Base-by-base conservation (phyloP, 768 basidiomycete genomes). In the Lanmaoa pseudosensibilis region DNA sequence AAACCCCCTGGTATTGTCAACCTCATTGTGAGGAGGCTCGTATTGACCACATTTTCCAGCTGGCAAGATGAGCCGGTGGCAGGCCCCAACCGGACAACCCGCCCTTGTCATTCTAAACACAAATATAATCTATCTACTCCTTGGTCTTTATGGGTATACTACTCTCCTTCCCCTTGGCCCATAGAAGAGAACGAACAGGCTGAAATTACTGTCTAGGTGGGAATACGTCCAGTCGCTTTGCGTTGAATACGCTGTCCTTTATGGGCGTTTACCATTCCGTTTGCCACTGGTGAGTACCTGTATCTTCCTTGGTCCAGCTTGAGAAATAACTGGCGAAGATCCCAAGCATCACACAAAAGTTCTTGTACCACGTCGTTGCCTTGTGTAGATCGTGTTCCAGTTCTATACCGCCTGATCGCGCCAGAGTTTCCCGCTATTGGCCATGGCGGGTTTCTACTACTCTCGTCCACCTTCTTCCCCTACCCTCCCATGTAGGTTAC, bases 71-170 rank as follows among this genome's bases (percentile, higher is more conserved):
- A 15, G 34, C 25, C 15, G 11, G 15, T 51, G 54, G 51, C 19
- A 45, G 39, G 34, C 33, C 39, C 41, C 56, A 11, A 13, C 19
- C 18, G 12, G 36, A 5, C 25, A 44, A 3, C 15, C 51, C 12
- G 11, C 21, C 13, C n/a, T 60, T 18, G 25, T 2, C 1, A 2
- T 0, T 0, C 8, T 55, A 8, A 19, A 32, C 4, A 34, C 2
- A 9, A 18, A 69, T 30, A 13, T 57, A 18, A 7, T n/a, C 23
- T 61, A 47, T 25, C 15, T 70, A 2, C 11, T 57, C 1, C 46
- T 66, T 5, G 68, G 68, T 1, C 1, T 64, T 12, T 69, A 57
- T 37, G 69, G 62, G 68, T 69, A 53, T 21, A 21, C 27, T 27
- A 2, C 13, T 41, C 6, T 21, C 27, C 27, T 30, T 30, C 27